Conservation (phyloP, 306 rosid genomes). For the Psophocarpus tetragonolobus region DNA sequence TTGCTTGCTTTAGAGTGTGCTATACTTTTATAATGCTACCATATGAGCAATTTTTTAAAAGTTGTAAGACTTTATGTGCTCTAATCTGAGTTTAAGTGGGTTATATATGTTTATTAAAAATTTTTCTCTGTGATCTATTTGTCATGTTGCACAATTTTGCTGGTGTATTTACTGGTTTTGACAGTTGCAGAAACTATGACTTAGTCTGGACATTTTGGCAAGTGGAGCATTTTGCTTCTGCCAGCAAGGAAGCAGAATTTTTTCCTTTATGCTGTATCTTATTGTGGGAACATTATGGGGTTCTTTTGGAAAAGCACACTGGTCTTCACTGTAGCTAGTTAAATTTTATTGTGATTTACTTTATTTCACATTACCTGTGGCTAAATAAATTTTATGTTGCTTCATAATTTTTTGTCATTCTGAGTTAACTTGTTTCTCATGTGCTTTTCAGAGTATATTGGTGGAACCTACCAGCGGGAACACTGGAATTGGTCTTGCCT, state of each 20-base stretch:
- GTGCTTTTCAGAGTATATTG: slow-evolving; percentile 69
- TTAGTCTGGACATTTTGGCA: neutral
- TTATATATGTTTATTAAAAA: neutral
- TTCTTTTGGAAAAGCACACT: neutral
- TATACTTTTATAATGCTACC: slow-evolving; percentile 2
- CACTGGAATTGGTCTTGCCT: slow-evolving; percentile 99
- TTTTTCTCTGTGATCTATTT: neutral
- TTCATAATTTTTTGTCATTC: slow-evolving; percentile 29
- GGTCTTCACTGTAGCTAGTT: neutral
- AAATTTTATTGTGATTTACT: neutral
- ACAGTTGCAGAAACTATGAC: slow-evolving; percentile 25
- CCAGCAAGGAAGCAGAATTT: neutral
- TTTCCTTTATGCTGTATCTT: slow-evolving; percentile 4
- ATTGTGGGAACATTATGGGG: neutral
- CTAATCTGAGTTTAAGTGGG: neutral
- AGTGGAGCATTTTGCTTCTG: slow-evolving; percentile 5
- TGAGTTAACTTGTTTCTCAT: slow-evolving; percentile 32
- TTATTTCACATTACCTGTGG: slow-evolving; percentile 25
- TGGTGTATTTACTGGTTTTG: slow-evolving; percentile 16
- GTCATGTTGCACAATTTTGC: neutral
- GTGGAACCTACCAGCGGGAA: slow-evolving; percentile 99
- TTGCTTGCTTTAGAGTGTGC: neutral
- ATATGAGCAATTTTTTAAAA: neutral
- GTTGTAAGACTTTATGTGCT: neutral
- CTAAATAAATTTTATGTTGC: slow-evolving; percentile 5